These are phyloP conservation scores for Xylaria scruposa DNA, from an alignment of 495 filamentous ascomycete genomes.

Conservation along the genomic window DNA sequence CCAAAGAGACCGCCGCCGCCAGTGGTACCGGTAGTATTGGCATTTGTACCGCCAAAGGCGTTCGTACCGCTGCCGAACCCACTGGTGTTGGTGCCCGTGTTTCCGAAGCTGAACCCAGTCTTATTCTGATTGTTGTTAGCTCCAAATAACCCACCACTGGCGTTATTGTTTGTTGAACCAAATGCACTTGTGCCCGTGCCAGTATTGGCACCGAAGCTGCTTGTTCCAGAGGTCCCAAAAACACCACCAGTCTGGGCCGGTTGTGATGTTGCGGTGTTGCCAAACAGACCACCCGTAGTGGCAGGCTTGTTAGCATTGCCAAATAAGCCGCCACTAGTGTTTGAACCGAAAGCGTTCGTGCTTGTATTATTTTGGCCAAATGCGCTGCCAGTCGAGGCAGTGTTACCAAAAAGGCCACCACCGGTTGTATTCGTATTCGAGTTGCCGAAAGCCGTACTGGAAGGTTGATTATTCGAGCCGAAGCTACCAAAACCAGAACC, in stretches of 20 bases:
- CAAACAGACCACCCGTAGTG: slow-evolving; percentile 54
- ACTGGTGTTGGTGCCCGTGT: slow-evolving; percentile 31
- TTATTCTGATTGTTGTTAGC: slow-evolving; percentile 45
- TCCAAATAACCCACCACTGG: slow-evolving; percentile 49
- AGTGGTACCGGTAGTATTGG: slow-evolving; percentile 39
- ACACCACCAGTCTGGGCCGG: slow-evolving; percentile 41
- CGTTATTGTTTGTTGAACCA: slow-evolving; percentile 35
- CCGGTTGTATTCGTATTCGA: slow-evolving; percentile 47
- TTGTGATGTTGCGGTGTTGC: slow-evolving; percentile 49
- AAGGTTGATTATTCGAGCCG: slow-evolving; percentile 45
- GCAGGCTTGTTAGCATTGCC: slow-evolving; percentile 49
- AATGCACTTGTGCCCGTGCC: slow-evolving; percentile 39
- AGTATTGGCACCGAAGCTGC: slow-evolving; percentile 27
- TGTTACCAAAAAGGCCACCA: slow-evolving; percentile 56
- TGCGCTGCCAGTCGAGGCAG: slow-evolving; percentile 58
- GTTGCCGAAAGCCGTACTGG: slow-evolving; percentile 50
- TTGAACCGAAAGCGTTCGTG: slow-evolving; percentile 51
- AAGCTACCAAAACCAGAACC: slow-evolving; percentile 65
- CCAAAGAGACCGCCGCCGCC: slow-evolving; percentile 50
- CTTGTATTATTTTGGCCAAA: slow-evolving; percentile 50
- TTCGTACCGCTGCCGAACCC: slow-evolving; percentile 41
- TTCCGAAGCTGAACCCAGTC: slow-evolving; percentile 48
- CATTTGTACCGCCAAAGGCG: slow-evolving; percentile 40
- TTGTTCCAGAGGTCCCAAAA: slow-evolving; percentile 54
- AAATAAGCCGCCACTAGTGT: slow-evolving; percentile 51